Evolutionary conservation across 2,329 filamentous ascomycete species (phyloP), one percentile per base, ranked within the genome.

Genomic region (Fusarium luffae): DNA sequence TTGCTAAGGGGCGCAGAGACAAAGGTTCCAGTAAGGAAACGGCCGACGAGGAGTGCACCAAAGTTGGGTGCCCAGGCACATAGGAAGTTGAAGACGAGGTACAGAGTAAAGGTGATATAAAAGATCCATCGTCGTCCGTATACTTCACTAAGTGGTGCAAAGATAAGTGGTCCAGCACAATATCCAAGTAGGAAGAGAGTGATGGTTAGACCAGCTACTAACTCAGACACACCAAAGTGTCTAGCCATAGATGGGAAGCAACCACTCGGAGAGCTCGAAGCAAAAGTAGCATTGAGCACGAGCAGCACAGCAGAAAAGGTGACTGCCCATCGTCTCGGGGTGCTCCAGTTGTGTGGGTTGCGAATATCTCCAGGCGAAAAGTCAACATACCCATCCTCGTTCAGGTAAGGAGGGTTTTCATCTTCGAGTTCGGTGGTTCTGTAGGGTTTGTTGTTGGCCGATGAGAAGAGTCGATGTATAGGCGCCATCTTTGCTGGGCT

Each of bases 1-100:
- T 94, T 84, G 0, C 92, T 93, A 89, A 94, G 93, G 2, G 92
- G 92, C 0, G 92, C 92, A 25, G 90, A 92, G 76, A 94, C 93
- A 12, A 91, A 91, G 56, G 94, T 92, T 47, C 92, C 93, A 64
- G 93, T 92, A 59, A 95, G 90, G 34, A 89, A 83, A 60, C 92
- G 87, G 72, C 89, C 92, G n/a, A 92, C 89, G 5, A 95, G 82
- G 4, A 95, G 85, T 0, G 92, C 93, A 19, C 80, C 85, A 25
- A 93, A 92, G 70, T 93, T 94, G 69, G 89, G 83, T 4, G 92
- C 84, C 0, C 93, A 86, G 2, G 92, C 92, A 67, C 91, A 92
- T 1, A 92, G 91, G 59, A 94, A 91, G 66, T 92, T 86, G 77
- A 94, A 94, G 37, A 94, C 79, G 6, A 93, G 87, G 4, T 92